phyloP scores from a whole-genome alignment of 805 yeast genomes.

The Lachancea quebecensis region DNA sequence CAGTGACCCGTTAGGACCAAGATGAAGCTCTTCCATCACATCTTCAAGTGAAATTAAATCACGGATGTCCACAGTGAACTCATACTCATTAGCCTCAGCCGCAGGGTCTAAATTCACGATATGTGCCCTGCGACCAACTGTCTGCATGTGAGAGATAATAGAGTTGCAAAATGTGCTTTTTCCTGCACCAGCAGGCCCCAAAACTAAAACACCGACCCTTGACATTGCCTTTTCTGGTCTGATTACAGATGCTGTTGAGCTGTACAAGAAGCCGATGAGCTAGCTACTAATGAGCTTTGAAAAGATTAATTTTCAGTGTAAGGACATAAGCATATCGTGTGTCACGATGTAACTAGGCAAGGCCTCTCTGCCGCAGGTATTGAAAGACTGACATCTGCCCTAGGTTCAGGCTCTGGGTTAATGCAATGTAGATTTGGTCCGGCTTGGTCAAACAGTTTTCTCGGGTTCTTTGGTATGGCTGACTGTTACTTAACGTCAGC shows the following conservation, averaged over 20 bases:
- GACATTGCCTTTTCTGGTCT: constrained; percentile 50
- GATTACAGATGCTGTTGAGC: too few relatives aligned
- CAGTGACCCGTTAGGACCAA: constrained; percentile 94
- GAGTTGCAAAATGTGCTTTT: constrained; percentile 90
- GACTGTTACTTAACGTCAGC: neutral
- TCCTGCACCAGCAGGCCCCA: constrained; percentile 99
- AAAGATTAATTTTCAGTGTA: neutral
- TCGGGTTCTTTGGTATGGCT: too few relatives aligned
- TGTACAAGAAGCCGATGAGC: too few relatives aligned
- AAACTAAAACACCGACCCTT: constrained; percentile 84
- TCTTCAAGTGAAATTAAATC: constrained; percentile 87
- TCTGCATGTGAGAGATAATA: constrained; percentile 78
- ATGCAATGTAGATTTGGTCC: too few relatives aligned
- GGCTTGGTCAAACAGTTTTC: too few relatives aligned
- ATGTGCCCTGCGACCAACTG: constrained; percentile 88
- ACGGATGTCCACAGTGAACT: constrained; percentile 86
- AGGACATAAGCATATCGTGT: neutral
- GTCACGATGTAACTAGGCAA: too few relatives aligned
- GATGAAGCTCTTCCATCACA: constrained; percentile 87
- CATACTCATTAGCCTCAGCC: constrained; percentile 87
- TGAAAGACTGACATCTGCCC: too few relatives aligned
- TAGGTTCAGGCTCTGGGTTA: too few relatives aligned
- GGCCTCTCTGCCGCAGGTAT: too few relatives aligned
- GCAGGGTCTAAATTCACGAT: constrained; percentile 95
- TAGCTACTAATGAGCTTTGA: neutral